phyloP scores from a whole-genome alignment of 345 rosid species.

The Isatis tinctoria region DNA sequence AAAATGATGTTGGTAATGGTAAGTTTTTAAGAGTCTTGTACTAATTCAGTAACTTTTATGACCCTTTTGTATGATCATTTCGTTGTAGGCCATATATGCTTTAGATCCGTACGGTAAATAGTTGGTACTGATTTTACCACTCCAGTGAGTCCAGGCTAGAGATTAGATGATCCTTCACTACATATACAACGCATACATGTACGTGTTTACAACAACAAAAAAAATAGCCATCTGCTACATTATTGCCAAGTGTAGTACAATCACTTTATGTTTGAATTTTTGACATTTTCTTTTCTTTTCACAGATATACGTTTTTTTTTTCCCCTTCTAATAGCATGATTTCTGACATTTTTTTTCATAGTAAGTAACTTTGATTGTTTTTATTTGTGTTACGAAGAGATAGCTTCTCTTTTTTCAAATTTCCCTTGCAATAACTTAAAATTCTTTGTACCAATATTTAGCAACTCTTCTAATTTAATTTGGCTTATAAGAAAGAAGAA shows the following conservation, averaged over 20 bases:
- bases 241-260: conserved; percentile 30
- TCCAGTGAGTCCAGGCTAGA: background rate
- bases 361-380: background rate
- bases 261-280: background rate
- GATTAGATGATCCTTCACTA: conserved; percentile 24
- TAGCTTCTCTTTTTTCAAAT: background rate
- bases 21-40: background rate
- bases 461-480: background rate
- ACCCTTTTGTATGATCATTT: conserved; percentile 20
- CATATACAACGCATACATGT: conserved; percentile 12
- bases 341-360: background rate
- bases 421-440: background rate
- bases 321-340: no score
- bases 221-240: conserved; percentile 7
- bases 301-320: background rate
- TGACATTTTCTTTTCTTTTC: background rate
- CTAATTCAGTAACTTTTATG: background rate
- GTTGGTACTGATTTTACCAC: conserved; percentile 9
- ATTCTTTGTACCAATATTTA: background rate
- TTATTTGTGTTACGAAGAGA: background rate
- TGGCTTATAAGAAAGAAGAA: background rate
- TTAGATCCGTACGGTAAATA: conserved; percentile 15
- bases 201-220: background rate
- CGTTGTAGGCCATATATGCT: conserved; percentile 12
- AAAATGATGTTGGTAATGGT: background rate